phyloP scores from a whole-genome alignment of 2,329 filamentous ascomycete species.

The Metarhizium sp. region DNA sequence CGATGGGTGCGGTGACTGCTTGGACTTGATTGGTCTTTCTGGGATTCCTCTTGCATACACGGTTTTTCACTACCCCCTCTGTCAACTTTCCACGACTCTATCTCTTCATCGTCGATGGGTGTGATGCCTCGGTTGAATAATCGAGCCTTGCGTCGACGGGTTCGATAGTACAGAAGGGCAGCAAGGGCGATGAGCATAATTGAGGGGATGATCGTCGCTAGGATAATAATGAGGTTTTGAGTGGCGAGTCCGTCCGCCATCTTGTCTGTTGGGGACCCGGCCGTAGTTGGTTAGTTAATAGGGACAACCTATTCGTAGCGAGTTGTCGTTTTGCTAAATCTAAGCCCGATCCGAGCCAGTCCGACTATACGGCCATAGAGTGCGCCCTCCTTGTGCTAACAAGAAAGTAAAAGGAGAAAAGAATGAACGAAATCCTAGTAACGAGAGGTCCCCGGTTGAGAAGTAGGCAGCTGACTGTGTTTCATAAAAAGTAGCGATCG shows the following conservation, averaged over 20 bases:
- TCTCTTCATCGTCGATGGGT: constrained; percentile 56
- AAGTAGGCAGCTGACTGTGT: neutral
- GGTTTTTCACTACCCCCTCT: constrained; percentile 20
- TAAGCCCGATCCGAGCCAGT: neutral
- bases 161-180: constrained; percentile 27
- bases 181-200: constrained; percentile 26
- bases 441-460: neutral
- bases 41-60: neutral
- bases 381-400: neutral
- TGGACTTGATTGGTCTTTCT: neutral
- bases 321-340: neutral
- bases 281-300: neutral
- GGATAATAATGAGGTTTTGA: constrained; percentile 29
- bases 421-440: neutral
- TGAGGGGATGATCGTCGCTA: constrained; percentile 41
- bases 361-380: neutral
- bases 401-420: neutral
- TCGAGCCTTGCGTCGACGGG: constrained; percentile 28
- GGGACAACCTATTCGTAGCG: neutral
- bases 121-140: constrained; percentile 47
- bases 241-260: constrained; percentile 1
- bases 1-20: constrained; percentile 14
- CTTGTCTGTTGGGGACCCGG: neutral
- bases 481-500: too few relatives aligned
- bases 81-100: constrained; percentile 50